A percentile compares a stretch with the other conserved stretches of the same genome.
These are phyloP conservation scores for Podospora anserina DNA, from an alignment of 495 filamentous ascomycete genomes.

Conservation along the genomic window DNA sequence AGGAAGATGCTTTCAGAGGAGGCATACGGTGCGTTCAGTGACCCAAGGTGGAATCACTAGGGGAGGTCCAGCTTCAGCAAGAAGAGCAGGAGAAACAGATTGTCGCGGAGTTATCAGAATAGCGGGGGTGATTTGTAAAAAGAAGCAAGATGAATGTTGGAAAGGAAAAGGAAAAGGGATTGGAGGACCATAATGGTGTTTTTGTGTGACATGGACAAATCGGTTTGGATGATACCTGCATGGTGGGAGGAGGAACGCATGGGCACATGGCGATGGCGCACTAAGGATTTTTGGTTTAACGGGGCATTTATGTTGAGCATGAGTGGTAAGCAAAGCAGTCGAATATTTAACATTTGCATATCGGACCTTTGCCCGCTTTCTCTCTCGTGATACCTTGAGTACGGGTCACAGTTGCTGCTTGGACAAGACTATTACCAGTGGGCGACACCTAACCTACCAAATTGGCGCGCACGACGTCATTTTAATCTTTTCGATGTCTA, in stretches of 20 bases:
- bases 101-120: neutral
- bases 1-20: conserved; percentile 40
- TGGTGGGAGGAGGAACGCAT: neutral
- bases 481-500: no score
- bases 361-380: neutral
- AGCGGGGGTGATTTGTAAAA: neutral
- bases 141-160: neutral
- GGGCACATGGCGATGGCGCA: neutral
- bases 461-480: no score
- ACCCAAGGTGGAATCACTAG: conserved; percentile 9
- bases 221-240: neutral
- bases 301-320: neutral
- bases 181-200: neutral
- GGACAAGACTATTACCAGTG: no score
- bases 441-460: no score
- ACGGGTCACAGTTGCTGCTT: no score
- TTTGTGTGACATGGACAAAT: neutral
- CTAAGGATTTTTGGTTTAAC: neutral
- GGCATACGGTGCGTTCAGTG: conserved; percentile 16
- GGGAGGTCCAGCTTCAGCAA: neutral
- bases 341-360: neutral
- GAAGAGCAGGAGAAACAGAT: neutral
- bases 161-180: neutral
- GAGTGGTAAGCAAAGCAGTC: neutral
- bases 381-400: neutral